Percentiles rank a stretch among this genome's conserved stretches.
phyloP scores from a whole-genome alignment of 768 basidiomycete genomes.

The Hemileccinum impolitum region DNA sequence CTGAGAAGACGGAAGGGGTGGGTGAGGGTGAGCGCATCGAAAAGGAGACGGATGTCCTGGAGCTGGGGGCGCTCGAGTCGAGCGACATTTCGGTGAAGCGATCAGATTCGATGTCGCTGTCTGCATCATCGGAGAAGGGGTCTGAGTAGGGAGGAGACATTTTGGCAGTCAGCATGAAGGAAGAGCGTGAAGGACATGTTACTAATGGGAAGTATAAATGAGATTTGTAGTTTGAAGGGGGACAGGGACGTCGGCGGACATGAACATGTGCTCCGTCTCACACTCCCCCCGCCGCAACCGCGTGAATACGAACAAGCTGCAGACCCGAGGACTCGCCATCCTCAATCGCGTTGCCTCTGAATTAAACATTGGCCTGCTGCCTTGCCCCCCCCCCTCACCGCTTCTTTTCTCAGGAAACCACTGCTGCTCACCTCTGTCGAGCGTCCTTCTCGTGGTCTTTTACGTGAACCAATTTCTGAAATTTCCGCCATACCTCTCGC shows the following conservation, averaged over 20 bases:
- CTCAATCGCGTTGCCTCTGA: not conserved
- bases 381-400: not conserved
- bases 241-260: slow-evolving; percentile 31
- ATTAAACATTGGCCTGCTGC: not conserved
- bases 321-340: slow-evolving; percentile 20
- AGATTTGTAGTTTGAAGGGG: slow-evolving; percentile 8
- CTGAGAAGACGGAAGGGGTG: slow-evolving; percentile 62
- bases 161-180: slow-evolving; percentile 9
- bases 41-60: slow-evolving; percentile 54
- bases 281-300: slow-evolving; percentile 24
- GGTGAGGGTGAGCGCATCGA: slow-evolving; percentile 68
- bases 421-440: not conserved
- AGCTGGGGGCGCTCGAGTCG: slow-evolving; percentile 40
- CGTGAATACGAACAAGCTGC: slow-evolving; percentile 21
- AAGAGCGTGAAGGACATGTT: not conserved
- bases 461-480: slow-evolving; percentile 13
- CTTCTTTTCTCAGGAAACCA: slow-evolving; percentile 3
- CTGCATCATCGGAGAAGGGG: slow-evolving; percentile 37
- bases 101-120: slow-evolving; percentile 45
- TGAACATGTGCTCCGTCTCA: slow-evolving; percentile 31
- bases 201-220: slow-evolving; percentile 21
- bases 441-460: not conserved
- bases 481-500: slow-evolving; percentile 1
- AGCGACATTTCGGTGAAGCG: slow-evolving; percentile 42
- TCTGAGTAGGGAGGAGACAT: slow-evolving; percentile 14